Base-by-base conservation (phyloP, 1,139 yeast genomes). In the Komagataea norvegica region DNA sequence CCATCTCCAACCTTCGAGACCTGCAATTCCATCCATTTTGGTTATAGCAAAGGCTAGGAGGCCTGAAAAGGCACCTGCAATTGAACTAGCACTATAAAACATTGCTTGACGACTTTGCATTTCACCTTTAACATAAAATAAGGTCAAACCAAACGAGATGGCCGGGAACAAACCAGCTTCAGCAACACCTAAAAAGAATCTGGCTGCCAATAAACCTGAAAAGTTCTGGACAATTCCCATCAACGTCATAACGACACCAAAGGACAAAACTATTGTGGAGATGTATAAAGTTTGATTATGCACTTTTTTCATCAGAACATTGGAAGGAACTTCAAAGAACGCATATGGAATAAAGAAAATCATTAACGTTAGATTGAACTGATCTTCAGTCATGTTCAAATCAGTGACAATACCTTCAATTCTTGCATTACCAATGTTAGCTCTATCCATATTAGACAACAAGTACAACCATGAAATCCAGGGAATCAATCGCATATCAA, bases 131-230 rank as follows among this genome's bases (percentile, higher is more conserved):
- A 65, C 65, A 47, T 74, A 74, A 68, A 74, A 74, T 46, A 67
- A 65, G 15, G 75, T 67, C 38, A 73, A 60, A 14, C 64, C 63
- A 45, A 64, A 65, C 4, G 52, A 33, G 6, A 45, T 33, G 17
- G 77, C 74, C 8, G 78, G 77, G 49, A 74, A 75, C 47, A 76
- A 68, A 2, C 79, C 81, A 20, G 80, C 70, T 54, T 78, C 84
- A 33, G 73, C 66, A 29, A 74, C 56, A 15, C 85, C 85, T 34
- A 77, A 59, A 33, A 74, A 55, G 38, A 74, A 60, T 48, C 81
- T 64, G n/a, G 68, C 57, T 7, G 68, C 70, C 31, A 73, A 49
- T 21, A 73, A 58, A 3, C 74, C 74, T 14, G 62, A 65, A 45
- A 56, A 69, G 27, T 63, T 59, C 29, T 63, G 58, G 7, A 63